Base-by-base conservation (phyloP, 129 eudicot genomes). In the Flaveria trinervia region DNA sequence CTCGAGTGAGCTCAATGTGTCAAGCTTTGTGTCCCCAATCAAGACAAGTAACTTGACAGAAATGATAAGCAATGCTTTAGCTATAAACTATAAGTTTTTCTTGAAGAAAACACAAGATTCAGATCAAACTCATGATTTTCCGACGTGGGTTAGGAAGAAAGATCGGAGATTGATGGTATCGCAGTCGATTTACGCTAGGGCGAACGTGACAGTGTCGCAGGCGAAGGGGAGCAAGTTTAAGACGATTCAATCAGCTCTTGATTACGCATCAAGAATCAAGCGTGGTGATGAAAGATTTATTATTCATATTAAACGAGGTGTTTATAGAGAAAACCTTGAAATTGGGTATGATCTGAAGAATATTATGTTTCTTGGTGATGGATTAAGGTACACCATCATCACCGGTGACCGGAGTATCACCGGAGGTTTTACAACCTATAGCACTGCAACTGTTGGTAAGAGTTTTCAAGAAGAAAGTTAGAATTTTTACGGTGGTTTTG, bases 311-410 rank as follows among this genome's bases (percentile, higher is more conserved):
- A 82, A 48, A 66, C 61, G 60, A 60, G 89, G 92, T 10, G 82
- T 79, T 56, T 87, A 87, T 52, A 77, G 69, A 50, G 92, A 87
- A 66, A 84, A 82, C 22, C 15, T 87, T 54, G 77, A 71, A 14
- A 79, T 87, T 11, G 83, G 83, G 33, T 71, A 83, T 45, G 45
- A 81, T 48, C 52, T 79, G 14, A 79, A 80, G 54, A 83, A 87
- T 75, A 79, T 84, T 64, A 84, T 82, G 92, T 73, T 87, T n/a
- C 64, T 82, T 45, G 92, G 92, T 39, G 89, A 87, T 56, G 92
- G 92, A 33, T 65, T 75, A 9, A 73, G 75, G 50, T 12, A 39
- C 23, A 87, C 92, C 12, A 79, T 79, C 65, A 73, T 87, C 10
- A 84, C 92, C 20, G 84, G 88, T 56, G 74, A 84, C 20, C 80